Base-by-base conservation (phyloP, 768 basidiomycete species). In the Collybia nuda region DNA sequence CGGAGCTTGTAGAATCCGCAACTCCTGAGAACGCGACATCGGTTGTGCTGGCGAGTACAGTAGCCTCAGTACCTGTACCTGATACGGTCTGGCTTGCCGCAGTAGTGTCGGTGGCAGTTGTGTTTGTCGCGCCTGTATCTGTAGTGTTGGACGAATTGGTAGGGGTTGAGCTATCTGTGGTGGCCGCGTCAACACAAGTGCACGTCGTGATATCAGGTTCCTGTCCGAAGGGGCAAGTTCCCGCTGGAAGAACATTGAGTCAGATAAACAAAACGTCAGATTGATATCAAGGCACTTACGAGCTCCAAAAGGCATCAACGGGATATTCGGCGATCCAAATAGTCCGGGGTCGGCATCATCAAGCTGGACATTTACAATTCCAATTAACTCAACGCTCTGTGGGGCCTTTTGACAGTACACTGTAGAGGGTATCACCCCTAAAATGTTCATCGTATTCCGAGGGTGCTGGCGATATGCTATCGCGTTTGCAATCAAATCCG, bases 171-270 rank as follows among this genome's bases (percentile, higher is more conserved):
- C 14, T 11, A 6, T 32, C 32, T 9, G 32, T 32, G 32, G 32
- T 32, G 9, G 32, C 14, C 9, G 32, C 3, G 12, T 32, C 14
- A 32, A 62, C 36, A 58, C 77, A 79, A 32, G 66, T 62, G 62
- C 77, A 78, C 23, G 69, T 67, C 15, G 55, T 61, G 22, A 74
- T 63, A 53, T 78, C 72, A 1, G 78, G 67, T 8, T 59, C 63
- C 54, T 63, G 62, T 8, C 75, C 78, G 22, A 69, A 70, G 2
- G 78, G 78, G 58, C 78, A 80, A 11, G 77, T 73, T 15, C 68
- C 75, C 51, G 62, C 77, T 78, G 32, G n/a, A 32, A 45, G 8
- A 35, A 41, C 47, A 18, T 5, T 22, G 18, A 32, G 40, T 42
- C 21, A 41, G 22, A 17, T 15, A 17, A 12, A 46, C 12, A 40